Evolutionary conservation across 2,329 filamentous ascomycete genomes (phyloP).

Genomic region (Drechslerella stenobrocha): DNA sequence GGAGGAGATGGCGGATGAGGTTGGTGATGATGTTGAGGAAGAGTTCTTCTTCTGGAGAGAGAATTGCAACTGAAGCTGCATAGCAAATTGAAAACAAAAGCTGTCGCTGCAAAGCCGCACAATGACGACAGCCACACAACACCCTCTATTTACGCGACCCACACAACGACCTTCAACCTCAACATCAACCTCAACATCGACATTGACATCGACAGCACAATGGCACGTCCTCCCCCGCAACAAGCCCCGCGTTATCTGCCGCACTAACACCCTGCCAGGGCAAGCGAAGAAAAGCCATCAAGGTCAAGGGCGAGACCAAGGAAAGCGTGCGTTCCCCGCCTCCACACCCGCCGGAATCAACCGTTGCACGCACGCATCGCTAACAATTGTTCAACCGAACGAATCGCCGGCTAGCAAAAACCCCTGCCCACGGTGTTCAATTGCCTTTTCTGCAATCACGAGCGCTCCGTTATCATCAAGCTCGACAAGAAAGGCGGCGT

Average conservation of each 20-base stretch:
- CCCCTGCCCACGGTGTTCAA: slow-evolving; percentile 81
- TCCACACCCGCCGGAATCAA: not conserved
- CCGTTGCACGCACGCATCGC: not conserved
- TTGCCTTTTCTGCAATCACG: slow-evolving; percentile 98
- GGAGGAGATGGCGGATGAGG: too few species aligned
- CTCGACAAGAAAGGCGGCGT: slow-evolving; percentile 90
- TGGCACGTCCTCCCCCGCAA: not conserved
- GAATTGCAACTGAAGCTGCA: too few species aligned
- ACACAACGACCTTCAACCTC: too few species aligned
- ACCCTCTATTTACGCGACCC: too few species aligned
- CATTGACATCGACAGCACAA: too few species aligned
- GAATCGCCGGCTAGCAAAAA: slow-evolving; percentile 61
- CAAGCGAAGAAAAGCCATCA: slow-evolving; percentile 48
- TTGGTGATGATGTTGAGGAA: too few species aligned
- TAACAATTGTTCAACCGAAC: slow-evolving; percentile 7
- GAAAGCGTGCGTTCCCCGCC: slow-evolving; percentile 28
- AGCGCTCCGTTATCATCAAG: slow-evolving; percentile 86
- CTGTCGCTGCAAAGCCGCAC: too few species aligned
- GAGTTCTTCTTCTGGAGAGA: too few species aligned
- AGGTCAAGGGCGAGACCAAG: slow-evolving; percentile 44
- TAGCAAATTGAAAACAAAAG: too few species aligned
- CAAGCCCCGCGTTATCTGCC: not conserved
- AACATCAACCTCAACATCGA: too few species aligned
- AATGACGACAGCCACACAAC: too few species aligned
- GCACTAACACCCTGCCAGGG: slow-evolving; percentile 12